Conservation (phyloP, 1,139 yeast genomes). For the Candida neerlandica region DNA sequence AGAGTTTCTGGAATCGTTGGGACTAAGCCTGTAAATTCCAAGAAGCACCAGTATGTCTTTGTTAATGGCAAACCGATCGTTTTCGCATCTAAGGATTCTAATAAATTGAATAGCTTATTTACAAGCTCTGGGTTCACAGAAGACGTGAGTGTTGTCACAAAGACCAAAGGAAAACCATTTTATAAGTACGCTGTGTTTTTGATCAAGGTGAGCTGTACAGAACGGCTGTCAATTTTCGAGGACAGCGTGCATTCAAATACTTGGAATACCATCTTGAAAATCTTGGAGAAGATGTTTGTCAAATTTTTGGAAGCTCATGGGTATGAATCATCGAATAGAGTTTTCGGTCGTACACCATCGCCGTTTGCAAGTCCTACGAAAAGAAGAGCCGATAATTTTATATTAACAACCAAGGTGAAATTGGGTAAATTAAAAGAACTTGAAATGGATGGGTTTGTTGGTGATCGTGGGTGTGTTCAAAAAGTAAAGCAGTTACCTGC, state of each 20-base stretch:
- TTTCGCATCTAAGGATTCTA: conserved; percentile 23
- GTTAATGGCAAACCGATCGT: conserved; percentile 44
- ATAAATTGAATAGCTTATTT: conserved; percentile 31
- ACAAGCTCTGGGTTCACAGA: conserved; percentile 10
- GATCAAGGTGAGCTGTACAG: conserved; percentile 33
- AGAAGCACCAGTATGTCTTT: conserved; percentile 47
- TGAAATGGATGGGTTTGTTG: conserved; percentile 13
- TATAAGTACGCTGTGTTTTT: conserved; percentile 39
- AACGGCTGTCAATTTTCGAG: conserved; percentile 41
- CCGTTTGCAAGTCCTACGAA: conserved; percentile 14
- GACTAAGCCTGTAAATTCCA: conserved; percentile 28
- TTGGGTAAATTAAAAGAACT: conserved; percentile 9
- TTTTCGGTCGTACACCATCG: conserved; percentile 2
- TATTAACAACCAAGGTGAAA: conserved; percentile 11
- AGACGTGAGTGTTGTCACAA: conserved; percentile 6
- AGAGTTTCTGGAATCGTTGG: conserved; percentile 35
- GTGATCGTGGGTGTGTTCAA: background rate
- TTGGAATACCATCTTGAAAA: conserved; percentile 26
- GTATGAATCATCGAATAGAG: conserved; percentile 11
- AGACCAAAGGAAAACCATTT: conserved; percentile 12
- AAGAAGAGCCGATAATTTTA: conserved; percentile 10
- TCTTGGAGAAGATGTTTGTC: conserved; percentile 30
- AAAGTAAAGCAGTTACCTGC: background rate
- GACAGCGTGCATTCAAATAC: conserved; percentile 35
- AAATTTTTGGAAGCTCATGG: conserved; percentile 30